Evolutionary conservation across 2,329 filamentous ascomycete genomes (phyloP).

Genomic region (Trichoderma harzianum): DNA sequence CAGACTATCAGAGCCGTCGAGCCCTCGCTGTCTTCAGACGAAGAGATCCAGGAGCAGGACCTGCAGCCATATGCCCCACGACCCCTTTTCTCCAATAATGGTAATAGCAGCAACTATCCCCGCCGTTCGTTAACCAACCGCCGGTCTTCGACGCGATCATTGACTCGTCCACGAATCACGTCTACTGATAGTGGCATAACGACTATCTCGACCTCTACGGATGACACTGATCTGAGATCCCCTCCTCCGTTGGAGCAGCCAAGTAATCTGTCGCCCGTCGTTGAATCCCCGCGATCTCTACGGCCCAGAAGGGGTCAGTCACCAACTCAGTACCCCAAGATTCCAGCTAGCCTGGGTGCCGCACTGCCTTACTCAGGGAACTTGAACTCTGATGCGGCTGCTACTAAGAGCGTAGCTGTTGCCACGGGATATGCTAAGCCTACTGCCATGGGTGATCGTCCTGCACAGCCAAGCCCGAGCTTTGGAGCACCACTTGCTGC

Average conservation of each 20-base stretch:
- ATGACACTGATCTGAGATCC: slow-evolving; percentile 20
- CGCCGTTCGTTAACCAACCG: slow-evolving; percentile 10
- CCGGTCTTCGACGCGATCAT: slow-evolving; percentile 22
- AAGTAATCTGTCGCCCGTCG: slow-evolving; percentile 46
- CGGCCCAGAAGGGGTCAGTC: slow-evolving; percentile 29
- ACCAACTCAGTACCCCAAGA: slow-evolving; percentile 33
- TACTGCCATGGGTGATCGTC: not conserved
- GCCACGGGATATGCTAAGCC: not conserved
- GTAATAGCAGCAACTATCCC: slow-evolving; percentile 13
- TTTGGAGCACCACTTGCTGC: slow-evolving; percentile 30
- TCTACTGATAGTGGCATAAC: slow-evolving; percentile 35
- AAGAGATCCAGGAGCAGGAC: slow-evolving; percentile 11
- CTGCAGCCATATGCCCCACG: not conserved
- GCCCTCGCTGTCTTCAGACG: slow-evolving; percentile 15
- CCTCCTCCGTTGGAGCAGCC: slow-evolving; percentile 23
- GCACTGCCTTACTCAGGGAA: not conserved
- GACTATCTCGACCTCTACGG: slow-evolving; percentile 32
- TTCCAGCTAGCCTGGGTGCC: slow-evolving; percentile 22
- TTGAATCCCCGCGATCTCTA: slow-evolving; percentile 46
- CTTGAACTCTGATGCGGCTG: not conserved
- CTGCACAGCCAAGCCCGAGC: slow-evolving; percentile 26
- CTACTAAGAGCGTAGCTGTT: not conserved
- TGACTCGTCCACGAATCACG: slow-evolving; percentile 25
- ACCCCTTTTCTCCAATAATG: not conserved
- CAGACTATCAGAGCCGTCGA: slow-evolving; percentile 18